A percentile compares a stretch with the other conserved stretches of the same genome.
Conservation (phyloP, 192 early-diverging fungal genomes). For the Entrophospora sp. region DNA sequence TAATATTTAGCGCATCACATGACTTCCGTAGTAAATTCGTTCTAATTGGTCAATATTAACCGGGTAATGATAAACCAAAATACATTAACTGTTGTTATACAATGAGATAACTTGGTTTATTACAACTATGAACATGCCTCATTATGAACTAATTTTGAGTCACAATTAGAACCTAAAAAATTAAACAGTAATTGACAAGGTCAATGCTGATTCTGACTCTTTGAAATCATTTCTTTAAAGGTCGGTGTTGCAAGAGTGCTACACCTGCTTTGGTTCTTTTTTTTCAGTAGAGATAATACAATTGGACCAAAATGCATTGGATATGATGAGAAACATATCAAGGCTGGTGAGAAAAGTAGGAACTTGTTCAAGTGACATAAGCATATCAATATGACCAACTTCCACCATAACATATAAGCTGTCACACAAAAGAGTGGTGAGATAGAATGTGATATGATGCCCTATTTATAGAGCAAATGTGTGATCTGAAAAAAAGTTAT, state of each 20-base stretch:
- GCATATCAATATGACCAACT: neutral
- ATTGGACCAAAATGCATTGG: constrained; percentile 1
- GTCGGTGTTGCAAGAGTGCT: constrained; percentile 1
- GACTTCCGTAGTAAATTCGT: too few species aligned
- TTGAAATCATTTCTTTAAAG: constrained; percentile 1
- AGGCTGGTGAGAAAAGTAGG: neutral
- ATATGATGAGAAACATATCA: constrained; percentile 5
- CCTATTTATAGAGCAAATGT: neutral
- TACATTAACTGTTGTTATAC: too few species aligned
- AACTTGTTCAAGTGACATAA: constrained; percentile 13
- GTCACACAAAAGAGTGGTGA: constrained; percentile 9
- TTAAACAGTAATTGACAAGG: constrained; percentile 9
- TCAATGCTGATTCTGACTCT: constrained; percentile 1
- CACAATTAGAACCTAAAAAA: too few species aligned
- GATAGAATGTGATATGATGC: constrained; percentile 1
- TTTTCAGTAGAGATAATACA: constrained; percentile 4
- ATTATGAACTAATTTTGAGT: too few species aligned
- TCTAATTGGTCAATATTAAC: too few species aligned
- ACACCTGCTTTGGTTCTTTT: constrained; percentile 3
- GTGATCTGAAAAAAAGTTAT: constrained; percentile 1
- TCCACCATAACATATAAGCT: constrained; percentile 8
- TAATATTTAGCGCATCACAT: too few species aligned
- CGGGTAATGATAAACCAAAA: too few species aligned
- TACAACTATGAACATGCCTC: too few species aligned
- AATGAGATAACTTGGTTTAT: too few species aligned